These are phyloP conservation scores for Acorus gramineus DNA, from an alignment of 106 monocot genomes.

Conservation along the genomic window DNA sequence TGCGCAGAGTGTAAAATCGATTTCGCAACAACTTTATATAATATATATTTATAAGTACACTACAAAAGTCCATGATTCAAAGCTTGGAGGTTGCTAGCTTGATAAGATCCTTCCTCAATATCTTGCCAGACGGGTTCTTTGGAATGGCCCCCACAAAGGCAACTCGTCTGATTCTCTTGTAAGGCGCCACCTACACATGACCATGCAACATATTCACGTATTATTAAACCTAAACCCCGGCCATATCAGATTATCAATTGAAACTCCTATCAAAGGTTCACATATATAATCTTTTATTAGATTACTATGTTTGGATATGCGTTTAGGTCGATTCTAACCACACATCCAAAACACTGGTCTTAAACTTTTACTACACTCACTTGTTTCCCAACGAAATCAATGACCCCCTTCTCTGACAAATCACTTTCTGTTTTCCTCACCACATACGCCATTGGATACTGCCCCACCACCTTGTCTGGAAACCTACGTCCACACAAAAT, in stretches of 20 bases:
- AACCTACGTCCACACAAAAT: conserved; percentile 29
- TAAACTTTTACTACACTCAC: conserved; percentile 5
- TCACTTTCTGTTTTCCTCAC: conserved; percentile 51
- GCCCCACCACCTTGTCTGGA: conserved; percentile 67
- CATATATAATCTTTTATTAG: too few relatives aligned
- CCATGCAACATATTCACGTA: too few relatives aligned
- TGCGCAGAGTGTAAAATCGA: too few relatives aligned
- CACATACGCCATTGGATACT: conserved; percentile 81
- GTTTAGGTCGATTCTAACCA: too few relatives aligned
- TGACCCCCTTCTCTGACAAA: conserved; percentile 33
- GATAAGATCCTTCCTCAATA: conserved; percentile 87
- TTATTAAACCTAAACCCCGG: too few relatives aligned
- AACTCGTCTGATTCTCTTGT: conserved; percentile 74
- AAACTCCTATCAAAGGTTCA: too few relatives aligned
- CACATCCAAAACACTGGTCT: too few relatives aligned
- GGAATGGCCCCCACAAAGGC: conserved; percentile 62
- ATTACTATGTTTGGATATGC: too few relatives aligned
- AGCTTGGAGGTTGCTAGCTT: conserved; percentile 71
- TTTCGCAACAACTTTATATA: too few relatives aligned
- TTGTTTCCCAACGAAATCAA: conserved; percentile 66
- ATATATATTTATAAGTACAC: too few relatives aligned
- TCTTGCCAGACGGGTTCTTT: conserved; percentile 86
- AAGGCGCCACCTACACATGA: conserved; percentile 61
- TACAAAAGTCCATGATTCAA: conserved; percentile 1
- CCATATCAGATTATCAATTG: too few relatives aligned